These are phyloP conservation scores for Ceratocystis cacaofunesta DNA, from an alignment of 2,329 filamentous ascomycete genomes.

Conservation along the genomic window DNA sequence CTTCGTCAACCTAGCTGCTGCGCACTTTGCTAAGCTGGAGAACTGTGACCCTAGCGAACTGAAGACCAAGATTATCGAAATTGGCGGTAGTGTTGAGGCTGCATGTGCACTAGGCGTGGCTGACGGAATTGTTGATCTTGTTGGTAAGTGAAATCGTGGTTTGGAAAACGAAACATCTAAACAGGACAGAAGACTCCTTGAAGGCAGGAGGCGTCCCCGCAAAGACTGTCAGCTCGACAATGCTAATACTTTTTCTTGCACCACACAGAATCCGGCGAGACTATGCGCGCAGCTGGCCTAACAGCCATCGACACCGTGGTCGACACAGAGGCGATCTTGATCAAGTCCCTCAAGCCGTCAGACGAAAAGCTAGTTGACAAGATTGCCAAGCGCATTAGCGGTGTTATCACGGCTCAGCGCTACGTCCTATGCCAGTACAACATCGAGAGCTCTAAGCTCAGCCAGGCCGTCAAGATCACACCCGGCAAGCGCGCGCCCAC, in stretches of 20 bases:
- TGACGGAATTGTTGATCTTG: constrained; percentile 92
- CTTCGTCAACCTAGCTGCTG: constrained; percentile 70
- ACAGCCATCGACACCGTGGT: constrained; percentile 91
- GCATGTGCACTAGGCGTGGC: constrained; percentile 91
- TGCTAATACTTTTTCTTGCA: background rate
- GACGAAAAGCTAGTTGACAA: constrained; percentile 69
- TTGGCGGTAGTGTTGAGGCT: constrained; percentile 93
- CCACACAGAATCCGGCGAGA: constrained; percentile 76
- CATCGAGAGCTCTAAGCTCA: constrained; percentile 55
- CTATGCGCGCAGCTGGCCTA: constrained; percentile 89
- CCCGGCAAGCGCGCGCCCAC: constrained; percentile 90
- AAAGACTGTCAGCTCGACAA: background rate
- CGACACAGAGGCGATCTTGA: constrained; percentile 72
- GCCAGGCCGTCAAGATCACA: constrained; percentile 58
- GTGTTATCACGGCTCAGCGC: constrained; percentile 88
- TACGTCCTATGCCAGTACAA: constrained; percentile 97
- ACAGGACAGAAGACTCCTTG: too few relatives aligned
- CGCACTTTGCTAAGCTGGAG: constrained; percentile 75
- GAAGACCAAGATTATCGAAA: constrained; percentile 78
- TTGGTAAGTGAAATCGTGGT: constrained; percentile 49
- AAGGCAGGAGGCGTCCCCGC: too few relatives aligned
- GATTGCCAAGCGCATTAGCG: constrained; percentile 73
- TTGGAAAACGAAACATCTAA: background rate
- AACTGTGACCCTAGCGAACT: constrained; percentile 26
- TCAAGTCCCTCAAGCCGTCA: constrained; percentile 74